phyloP scores from a whole-genome alignment of 345 rosid species.

The Turnera subulata region DNA sequence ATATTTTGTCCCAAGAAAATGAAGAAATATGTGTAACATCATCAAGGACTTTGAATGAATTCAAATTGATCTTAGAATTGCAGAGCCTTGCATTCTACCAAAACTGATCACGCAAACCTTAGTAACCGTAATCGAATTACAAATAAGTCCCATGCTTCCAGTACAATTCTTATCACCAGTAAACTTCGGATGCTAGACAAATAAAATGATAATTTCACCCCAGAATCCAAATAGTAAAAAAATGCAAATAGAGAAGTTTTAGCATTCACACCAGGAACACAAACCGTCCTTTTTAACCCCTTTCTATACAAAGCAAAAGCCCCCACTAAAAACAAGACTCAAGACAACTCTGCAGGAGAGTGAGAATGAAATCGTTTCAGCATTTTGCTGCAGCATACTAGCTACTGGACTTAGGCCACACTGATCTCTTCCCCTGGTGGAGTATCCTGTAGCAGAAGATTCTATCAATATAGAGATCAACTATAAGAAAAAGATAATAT shows the following conservation, averaged over 20 bases:
- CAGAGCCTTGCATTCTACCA: too few species aligned
- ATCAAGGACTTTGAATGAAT: too few species aligned
- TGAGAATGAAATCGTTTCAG: slow-evolving; percentile 4
- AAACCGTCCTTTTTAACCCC: slow-evolving; percentile 3
- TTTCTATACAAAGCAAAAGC: slow-evolving; percentile 36
- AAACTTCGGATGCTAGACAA: slow-evolving; percentile 7
- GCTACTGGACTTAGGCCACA: slow-evolving; percentile 17
- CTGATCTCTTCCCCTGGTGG: slow-evolving; percentile 24
- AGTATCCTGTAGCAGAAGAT: slow-evolving; percentile 27
- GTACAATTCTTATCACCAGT: slow-evolving; percentile 15
- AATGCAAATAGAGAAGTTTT: not conserved
- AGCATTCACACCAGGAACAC: not conserved
- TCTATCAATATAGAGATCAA: not conserved
- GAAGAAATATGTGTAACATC: too few species aligned
- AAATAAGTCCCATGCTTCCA: not conserved
- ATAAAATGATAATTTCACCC: not conserved
- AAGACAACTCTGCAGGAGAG: slow-evolving; percentile 18
- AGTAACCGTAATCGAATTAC: too few species aligned
- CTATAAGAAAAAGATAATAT: not conserved
- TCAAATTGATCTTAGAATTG: too few species aligned
- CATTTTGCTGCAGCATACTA: slow-evolving; percentile 8
- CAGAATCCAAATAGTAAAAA: not conserved
- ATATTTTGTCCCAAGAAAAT: too few species aligned
- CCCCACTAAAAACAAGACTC: slow-evolving; percentile 22
- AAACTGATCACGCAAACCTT: too few species aligned